Evolutionary conservation across 441 rosid species (phyloP).

Genomic region (Populus tomentosa): DNA sequence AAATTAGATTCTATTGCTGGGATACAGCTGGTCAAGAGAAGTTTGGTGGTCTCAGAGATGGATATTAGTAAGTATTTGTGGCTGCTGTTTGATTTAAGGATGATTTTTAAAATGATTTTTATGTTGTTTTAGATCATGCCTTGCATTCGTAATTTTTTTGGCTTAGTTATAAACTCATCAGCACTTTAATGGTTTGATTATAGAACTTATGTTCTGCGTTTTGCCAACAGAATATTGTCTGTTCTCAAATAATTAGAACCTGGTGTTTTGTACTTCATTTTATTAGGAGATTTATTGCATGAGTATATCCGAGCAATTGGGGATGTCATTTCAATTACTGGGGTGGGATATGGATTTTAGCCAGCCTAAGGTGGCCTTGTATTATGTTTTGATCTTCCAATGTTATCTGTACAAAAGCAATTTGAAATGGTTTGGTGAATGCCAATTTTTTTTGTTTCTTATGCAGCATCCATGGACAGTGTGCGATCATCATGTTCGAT

Average conservation of each 20-base stretch:
- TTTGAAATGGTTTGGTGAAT: background rate
- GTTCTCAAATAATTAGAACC: too few species aligned
- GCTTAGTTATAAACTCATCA: background rate
- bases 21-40: slow-evolving; percentile 68
- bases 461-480: slow-evolving; percentile 86
- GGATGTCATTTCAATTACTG: too few species aligned
- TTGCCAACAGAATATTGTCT: too few species aligned
- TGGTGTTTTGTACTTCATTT: too few species aligned
- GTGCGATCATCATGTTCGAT: slow-evolving; percentile 90
- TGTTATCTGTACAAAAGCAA: background rate
- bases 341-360: background rate
- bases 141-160: background rate
- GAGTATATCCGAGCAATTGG: too few species aligned
- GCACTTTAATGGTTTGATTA: background rate
- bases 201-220: background rate
- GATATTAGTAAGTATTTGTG: slow-evolving; percentile 40
- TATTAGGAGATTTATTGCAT: too few species aligned
- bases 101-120: background rate
- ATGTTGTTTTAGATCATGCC: background rate
- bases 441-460: background rate
- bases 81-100: background rate
- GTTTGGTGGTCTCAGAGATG: slow-evolving; percentile 66
- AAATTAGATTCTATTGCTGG: slow-evolving; percentile 57
- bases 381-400: background rate
- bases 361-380: background rate